phyloP scores from a whole-genome alignment of 345 rosid genomes.

The Syzygium jambos region DNA sequence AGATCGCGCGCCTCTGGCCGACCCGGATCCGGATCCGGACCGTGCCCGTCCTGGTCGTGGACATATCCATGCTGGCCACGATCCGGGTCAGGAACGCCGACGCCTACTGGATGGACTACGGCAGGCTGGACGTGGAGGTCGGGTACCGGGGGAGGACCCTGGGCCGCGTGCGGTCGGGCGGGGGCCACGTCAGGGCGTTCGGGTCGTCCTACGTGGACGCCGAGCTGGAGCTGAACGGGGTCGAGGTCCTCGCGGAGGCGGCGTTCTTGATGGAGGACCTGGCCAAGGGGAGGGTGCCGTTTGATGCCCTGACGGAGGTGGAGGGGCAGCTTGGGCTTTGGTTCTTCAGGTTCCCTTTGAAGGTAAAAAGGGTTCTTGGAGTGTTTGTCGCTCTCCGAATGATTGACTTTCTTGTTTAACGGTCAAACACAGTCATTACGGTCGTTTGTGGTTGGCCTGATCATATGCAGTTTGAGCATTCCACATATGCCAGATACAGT shows the following conservation, averaged over 20 bases:
- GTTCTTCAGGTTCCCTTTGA: constrained; percentile 48
- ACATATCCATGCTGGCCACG: constrained; percentile 11
- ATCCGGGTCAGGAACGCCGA: constrained; percentile 60
- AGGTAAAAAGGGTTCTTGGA: constrained; percentile 26
- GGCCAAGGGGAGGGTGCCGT: constrained; percentile 26
- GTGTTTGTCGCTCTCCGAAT: background rate
- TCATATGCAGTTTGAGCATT: background rate
- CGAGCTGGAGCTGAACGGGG: constrained; percentile 47
- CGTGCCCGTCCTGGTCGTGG: background rate
- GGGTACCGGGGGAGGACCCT: constrained; percentile 60
- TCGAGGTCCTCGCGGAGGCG: constrained; percentile 49
- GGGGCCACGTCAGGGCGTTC: constrained; percentile 52
- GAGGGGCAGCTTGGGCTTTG: constrained; percentile 49
- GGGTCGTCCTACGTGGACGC: constrained; percentile 62
- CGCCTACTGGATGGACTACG: constrained; percentile 58
- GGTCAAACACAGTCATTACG: background rate
- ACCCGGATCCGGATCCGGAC: background rate
- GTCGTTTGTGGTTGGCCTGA: background rate
- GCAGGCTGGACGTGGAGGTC: constrained; percentile 41
- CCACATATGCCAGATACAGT: background rate
- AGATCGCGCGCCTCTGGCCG: background rate
- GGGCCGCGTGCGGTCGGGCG: constrained; percentile 57
- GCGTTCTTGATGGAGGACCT: constrained; percentile 38
- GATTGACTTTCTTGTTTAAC: background rate
- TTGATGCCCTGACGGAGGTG: constrained; percentile 45